A percentile compares a stretch with the other conserved stretches of the same genome.
Conservation (phyloP, 2,329 filamentous ascomycete species). For the Monilinia fructigena region DNA sequence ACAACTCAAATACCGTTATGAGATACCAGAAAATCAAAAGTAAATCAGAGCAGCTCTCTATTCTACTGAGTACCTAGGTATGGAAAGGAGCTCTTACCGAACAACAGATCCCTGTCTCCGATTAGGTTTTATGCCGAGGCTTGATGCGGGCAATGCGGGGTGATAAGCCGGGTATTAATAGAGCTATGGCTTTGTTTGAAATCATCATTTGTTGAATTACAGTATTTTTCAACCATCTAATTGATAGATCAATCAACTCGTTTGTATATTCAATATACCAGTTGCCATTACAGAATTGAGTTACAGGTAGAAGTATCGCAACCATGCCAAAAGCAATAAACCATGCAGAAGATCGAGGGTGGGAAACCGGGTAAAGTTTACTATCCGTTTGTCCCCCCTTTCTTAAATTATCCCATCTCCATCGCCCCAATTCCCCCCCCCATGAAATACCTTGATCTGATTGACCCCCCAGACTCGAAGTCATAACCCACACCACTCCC, state of each 20-base stretch:
- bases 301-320: not conserved
- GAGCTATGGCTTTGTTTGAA: not conserved
- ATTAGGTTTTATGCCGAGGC: slow-evolving; percentile 10
- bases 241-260: not conserved
- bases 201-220: not conserved
- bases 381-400: slow-evolving; percentile 70
- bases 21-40: not conserved
- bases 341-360: slow-evolving; percentile 61
- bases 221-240: not conserved
- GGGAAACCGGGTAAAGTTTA: slow-evolving; percentile 89
- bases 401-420: slow-evolving; percentile 40
- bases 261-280: not conserved
- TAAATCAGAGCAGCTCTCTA: not conserved
- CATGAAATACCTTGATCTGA: slow-evolving; percentile 29
- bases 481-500: slow-evolving; percentile 62
- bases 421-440: slow-evolving; percentile 35
- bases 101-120: not conserved
- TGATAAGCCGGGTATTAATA: too few species aligned
- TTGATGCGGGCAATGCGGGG: slow-evolving; percentile 2
- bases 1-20: not conserved
- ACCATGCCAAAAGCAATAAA: slow-evolving; percentile 36
- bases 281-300: not conserved
- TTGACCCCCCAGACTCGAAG: slow-evolving; percentile 44
- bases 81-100: not conserved
- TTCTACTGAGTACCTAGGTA: not conserved